These are phyloP conservation scores for Venturia oleaginea DNA, from an alignment of 2,329 filamentous ascomycete species.

Conservation along the genomic window DNA sequence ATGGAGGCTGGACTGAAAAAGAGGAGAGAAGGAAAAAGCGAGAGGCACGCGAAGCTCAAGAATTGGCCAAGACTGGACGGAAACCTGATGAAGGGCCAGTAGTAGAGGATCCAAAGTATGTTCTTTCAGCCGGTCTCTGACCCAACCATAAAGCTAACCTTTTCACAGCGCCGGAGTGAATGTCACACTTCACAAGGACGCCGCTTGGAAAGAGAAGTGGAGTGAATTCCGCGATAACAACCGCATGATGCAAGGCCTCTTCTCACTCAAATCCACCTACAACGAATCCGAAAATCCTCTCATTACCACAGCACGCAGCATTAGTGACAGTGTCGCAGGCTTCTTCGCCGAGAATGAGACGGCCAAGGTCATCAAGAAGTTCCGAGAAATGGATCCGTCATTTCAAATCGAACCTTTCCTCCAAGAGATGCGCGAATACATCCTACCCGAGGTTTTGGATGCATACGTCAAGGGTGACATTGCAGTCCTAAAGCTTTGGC, in stretches of 20 bases:
- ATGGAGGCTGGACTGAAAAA: slow-evolving; percentile 94
- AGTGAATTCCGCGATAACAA: slow-evolving; percentile 85
- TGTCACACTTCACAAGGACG: slow-evolving; percentile 90
- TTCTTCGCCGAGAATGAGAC: slow-evolving; percentile 99
- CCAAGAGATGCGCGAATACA: slow-evolving; percentile 93
- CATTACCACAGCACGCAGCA: slow-evolving; percentile 84
- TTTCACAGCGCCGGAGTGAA: slow-evolving; percentile 75
- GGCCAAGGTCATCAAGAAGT: slow-evolving; percentile 94
- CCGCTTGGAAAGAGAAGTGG: slow-evolving; percentile 98
- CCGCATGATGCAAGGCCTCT: slow-evolving; percentile 79
- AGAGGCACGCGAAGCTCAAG: slow-evolving; percentile 60
- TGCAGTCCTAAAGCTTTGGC: slow-evolving; percentile 85
- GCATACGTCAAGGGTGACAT: slow-evolving; percentile 96
- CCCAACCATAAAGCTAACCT: slow-evolving; percentile 18
- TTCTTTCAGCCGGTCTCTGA: slow-evolving; percentile 19
- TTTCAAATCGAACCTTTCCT: slow-evolving; percentile 96
- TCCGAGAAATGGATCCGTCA: slow-evolving; percentile 86
- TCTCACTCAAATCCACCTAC: slow-evolving; percentile 77
- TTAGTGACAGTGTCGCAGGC: slow-evolving; percentile 83
- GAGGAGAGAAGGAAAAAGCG: slow-evolving; percentile 79
- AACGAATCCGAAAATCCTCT: slow-evolving; percentile 96
- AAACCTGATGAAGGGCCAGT: slow-evolving; percentile 47
- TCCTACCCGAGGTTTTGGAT: slow-evolving; percentile 91
- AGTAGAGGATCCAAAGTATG: slow-evolving; percentile 83
- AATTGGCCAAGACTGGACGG: slow-evolving; percentile 43